Evolutionary conservation across 1,139 yeast genomes (phyloP), one percentile per base, ranked within the genome.

Genomic region (Yamadazyma friedrichii): DNA sequence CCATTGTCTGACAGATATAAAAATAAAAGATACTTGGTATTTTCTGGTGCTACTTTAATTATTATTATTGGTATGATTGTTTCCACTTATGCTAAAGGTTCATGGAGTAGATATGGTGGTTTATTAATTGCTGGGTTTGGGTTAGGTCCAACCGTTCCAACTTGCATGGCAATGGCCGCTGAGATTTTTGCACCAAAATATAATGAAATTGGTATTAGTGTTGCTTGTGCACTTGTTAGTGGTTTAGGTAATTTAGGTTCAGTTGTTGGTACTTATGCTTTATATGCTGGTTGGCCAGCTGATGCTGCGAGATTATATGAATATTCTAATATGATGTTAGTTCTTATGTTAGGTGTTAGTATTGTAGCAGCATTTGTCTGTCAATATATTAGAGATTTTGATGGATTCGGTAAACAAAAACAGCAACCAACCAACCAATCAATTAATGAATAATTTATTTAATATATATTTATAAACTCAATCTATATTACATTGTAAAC

Each of bases 121-220:
- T 70, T 88, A 43, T 70, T 88, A 42, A 82, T 88, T 54, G 80
- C 87, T 15, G 96, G 96, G 0, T 86, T 82, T 55, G 96, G 96
- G 0, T 72, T 88, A 35, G 96, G 96, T 10, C 94, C 96, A 15
- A 88, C 96, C 0, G 95, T 87, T 17, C 96, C 96, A 26, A 87
- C 85, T 38, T 77, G 85, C 56, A 88, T 88, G 96, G 79, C 95
- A 1, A 81, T 88, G 87, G 67, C 91, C 0, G 83, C 93, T 0
- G 93, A 86, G 54, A 84, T 87, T 35, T 85, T 87, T 65, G 78
- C 75, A 10, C 71, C 75, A 4, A 69, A 78, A 38, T 84, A 88
- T 53, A 95, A 95, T 33, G 95, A 87, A 56, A 82, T 88, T 38
- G 96, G 96, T 5, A 72, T 82, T 42, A 96, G 96, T 2, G 89